Evolutionary conservation across 2,329 filamentous ascomycete genomes (phyloP).

Genomic region (Paracoccidioides lutzii): DNA sequence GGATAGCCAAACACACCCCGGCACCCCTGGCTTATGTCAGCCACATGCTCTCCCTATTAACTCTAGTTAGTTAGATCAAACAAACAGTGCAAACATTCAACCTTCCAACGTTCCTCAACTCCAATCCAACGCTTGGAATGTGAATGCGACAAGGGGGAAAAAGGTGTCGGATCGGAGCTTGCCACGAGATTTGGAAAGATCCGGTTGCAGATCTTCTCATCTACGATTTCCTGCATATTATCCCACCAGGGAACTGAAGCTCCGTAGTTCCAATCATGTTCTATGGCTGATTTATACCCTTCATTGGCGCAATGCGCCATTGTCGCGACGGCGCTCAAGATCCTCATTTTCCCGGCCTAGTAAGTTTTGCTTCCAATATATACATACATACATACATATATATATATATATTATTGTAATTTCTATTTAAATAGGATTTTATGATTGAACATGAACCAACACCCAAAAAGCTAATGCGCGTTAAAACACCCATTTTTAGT

Average conservation of each 20-base stretch:
- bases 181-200: background rate
- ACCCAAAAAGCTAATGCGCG: background rate
- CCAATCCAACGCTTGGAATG: background rate
- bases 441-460: background rate
- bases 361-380: slow-evolving; percentile 37
- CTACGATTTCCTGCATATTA: background rate
- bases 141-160: background rate
- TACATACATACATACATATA: background rate
- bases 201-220: background rate
- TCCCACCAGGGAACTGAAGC: background rate
- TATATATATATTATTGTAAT: no score
- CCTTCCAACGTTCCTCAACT: background rate
- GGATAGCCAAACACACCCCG: background rate
- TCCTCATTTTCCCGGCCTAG: slow-evolving; percentile 90
- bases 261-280: background rate
- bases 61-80: background rate
- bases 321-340: slow-evolving; percentile 75
- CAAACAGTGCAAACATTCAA: slow-evolving; percentile 3
- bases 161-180: background rate
- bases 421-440: background rate
- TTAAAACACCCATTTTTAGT: slow-evolving; percentile 37
- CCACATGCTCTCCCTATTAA: background rate
- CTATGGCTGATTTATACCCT: slow-evolving; percentile 71
- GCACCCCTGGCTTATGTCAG: background rate
- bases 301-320: slow-evolving; percentile 80